Evolutionary conservation across 2,329 filamentous ascomycete genomes (phyloP), one percentile per base, ranked within the genome.

Genomic region (Endocalyx cinctus): DNA sequence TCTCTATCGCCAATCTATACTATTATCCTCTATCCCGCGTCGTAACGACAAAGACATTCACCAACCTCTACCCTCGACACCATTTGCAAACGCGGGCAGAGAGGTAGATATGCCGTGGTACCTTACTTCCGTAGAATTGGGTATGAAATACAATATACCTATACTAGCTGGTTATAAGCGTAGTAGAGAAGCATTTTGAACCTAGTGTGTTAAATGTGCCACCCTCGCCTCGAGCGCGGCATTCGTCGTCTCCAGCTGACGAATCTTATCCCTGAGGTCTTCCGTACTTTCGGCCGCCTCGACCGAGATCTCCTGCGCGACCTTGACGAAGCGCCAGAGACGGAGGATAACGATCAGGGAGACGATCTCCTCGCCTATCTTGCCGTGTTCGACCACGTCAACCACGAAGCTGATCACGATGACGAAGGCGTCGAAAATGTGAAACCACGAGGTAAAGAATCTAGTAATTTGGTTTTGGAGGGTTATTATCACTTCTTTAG

Each of bases 251-350:
- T 74, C 69, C 7, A 82, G 56, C 17, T 66, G 57, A 30, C 70
- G 65, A 17, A 83, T 61, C 34, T 66, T 58, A 32, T 65, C 56
- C 42, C 74, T 64, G 25, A 83, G 57, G 8, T 67, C 66, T 41
- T 79, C 77, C 61, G 78, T 72, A 51, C 77, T 66, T 56, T 84
- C 79, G 22, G 73, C 61, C 2, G 78, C 77, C 7, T 77, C 78
- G 6, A 79, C 67, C 18, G 72, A 73, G 40, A 84, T 65, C 55
- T 85, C 81, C 49, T 85, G 78, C 6, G 82, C 74, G 32, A 84
- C 81, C 62, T 84, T 83, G 52, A 83, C 75, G 27, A 85, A 69
- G 12, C 82, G 70, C 75, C 79, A 84, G 4, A 85, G 63, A 33
- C 81, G 74, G 27, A 85, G 60, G 4, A 83, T 66, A 17, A 85